These are phyloP conservation scores for Protomyces gravidus DNA, from an alignment of 1,139 yeast genomes.

Conservation along the genomic window DNA sequence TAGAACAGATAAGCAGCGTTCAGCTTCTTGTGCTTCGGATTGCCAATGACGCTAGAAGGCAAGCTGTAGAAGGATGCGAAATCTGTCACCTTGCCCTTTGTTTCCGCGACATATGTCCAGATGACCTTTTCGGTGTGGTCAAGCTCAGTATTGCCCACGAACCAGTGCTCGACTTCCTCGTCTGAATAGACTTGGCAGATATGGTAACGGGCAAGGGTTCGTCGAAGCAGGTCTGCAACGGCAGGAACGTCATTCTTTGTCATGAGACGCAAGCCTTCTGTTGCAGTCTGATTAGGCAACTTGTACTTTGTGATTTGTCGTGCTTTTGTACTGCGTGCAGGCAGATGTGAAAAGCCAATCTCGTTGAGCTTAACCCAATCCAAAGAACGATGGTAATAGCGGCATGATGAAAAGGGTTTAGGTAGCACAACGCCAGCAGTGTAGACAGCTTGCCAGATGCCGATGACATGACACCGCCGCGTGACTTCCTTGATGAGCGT, in stretches of 20 bases:
- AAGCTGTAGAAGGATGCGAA: constrained; percentile 83
- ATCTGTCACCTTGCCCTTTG: constrained; percentile 68
- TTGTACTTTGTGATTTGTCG: constrained; percentile 78
- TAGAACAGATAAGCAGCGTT: constrained; percentile 87
- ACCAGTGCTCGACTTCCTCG: constrained; percentile 79
- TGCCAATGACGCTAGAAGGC: constrained; percentile 78
- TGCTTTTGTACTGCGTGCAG: constrained; percentile 68
- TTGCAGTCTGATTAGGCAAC: constrained; percentile 56
- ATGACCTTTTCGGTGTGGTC: constrained; percentile 50
- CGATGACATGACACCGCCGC: constrained; percentile 74
- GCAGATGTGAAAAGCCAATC: constrained; percentile 77
- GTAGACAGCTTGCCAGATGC: constrained; percentile 94
- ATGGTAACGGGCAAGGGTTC: constrained; percentile 66
- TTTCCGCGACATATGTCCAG: constrained; percentile 73
- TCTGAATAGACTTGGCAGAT: constrained; percentile 62
- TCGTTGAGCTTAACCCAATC: constrained; percentile 87
- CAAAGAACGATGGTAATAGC: constrained; percentile 90
- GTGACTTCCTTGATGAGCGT: constrained; percentile 90
- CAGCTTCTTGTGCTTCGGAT: constrained; percentile 59
- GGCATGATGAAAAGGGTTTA: constrained; percentile 81
- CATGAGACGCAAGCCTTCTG: constrained; percentile 63
- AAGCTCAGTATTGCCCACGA: constrained; percentile 49
- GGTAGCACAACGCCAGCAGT: constrained; percentile 92
- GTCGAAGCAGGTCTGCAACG: constrained; percentile 55
- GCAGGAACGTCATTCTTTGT: constrained; percentile 57